A percentile compares a stretch with the other conserved stretches of the same genome.
These are phyloP conservation scores for Starmerella vaccinii DNA, from an alignment of 805 yeast genomes.

Conservation along the genomic window DNA sequence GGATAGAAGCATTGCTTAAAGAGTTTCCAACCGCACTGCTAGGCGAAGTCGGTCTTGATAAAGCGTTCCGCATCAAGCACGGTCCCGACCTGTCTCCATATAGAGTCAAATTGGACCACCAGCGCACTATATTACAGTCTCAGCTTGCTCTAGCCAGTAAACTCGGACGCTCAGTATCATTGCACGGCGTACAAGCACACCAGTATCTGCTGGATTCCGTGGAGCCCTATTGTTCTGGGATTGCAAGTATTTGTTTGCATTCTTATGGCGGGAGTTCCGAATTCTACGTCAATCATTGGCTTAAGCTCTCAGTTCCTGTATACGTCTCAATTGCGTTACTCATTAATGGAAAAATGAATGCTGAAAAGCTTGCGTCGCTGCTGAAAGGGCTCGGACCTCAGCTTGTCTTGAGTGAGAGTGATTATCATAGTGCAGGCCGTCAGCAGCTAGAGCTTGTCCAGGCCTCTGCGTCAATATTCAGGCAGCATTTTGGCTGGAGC, in stretches of 20 bases:
- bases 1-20: conserved; percentile 31
- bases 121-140: conserved; percentile 39
- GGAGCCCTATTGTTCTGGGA: conserved; percentile 20
- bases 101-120: conserved; percentile 58
- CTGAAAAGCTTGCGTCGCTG: conserved; percentile 29
- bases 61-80: conserved; percentile 54
- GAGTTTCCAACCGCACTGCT: conserved; percentile 38
- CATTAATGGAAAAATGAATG: conserved; percentile 35
- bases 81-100: conserved; percentile 34
- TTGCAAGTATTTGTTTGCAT: conserved; percentile 53
- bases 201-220: conserved; percentile 46
- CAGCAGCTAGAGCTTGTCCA: conserved; percentile 21
- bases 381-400: conserved; percentile 32
- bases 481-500: conserved; percentile 6
- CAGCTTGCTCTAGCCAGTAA: conserved; percentile 49
- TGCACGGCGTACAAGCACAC: conserved; percentile 80
- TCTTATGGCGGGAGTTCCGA: conserved; percentile 80
- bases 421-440: conserved; percentile 32
- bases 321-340: conserved; percentile 47
- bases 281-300: conserved; percentile 31
- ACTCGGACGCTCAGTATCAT: conserved; percentile 45
- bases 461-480: conserved; percentile 6
- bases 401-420: conserved; percentile 45
- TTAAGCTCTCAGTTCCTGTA: conserved; percentile 26
- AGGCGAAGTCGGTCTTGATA: conserved; percentile 92